Conservation (phyloP, 768 basidiomycete genomes). For the Kwoniella bestiolae region DNA sequence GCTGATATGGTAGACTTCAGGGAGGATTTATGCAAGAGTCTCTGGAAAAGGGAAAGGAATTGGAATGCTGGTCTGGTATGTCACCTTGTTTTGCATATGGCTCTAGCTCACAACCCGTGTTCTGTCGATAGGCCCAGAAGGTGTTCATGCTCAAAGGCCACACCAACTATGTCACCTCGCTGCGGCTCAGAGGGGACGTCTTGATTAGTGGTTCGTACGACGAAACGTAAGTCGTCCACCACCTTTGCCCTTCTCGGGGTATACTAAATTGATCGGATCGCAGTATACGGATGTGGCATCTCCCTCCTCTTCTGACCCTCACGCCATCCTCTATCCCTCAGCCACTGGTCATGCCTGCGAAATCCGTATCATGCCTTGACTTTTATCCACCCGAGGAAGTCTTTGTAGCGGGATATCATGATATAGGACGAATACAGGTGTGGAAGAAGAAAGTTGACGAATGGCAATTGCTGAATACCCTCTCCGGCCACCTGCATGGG, state of each 20-base stretch:
- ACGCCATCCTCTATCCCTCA: conserved; percentile 72
- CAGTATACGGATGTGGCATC: conserved; percentile 84
- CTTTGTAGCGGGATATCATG: conserved; percentile 89
- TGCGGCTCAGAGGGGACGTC: conserved; percentile 72
- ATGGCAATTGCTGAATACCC: conserved; percentile 57
- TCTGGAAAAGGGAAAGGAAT: conserved; percentile 85
- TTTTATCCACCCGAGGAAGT: conserved; percentile 84
- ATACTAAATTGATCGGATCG: background rate
- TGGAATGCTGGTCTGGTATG: conserved; percentile 67
- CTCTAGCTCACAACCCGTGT: background rate
- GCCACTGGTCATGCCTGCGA: conserved; percentile 55
- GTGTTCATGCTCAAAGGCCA: conserved; percentile 80
- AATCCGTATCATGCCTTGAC: conserved; percentile 87
- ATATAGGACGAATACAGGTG: conserved; percentile 86
- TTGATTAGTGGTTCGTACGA: conserved; percentile 90
- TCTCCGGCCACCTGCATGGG: conserved; percentile 72
- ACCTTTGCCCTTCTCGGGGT: no score
- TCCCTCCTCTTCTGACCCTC: conserved; percentile 60
- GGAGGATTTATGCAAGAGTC: conserved; percentile 74
- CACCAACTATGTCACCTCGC: conserved; percentile 83
- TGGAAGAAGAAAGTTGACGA: conserved; percentile 83
- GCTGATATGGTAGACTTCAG: conserved; percentile 46
- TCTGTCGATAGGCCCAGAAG: conserved; percentile 63
- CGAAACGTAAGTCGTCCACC: conserved; percentile 61
- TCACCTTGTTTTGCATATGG: background rate